Evolutionary conservation across 441 rosid species (phyloP).

Genomic region (Syzygium syzygioides): DNA sequence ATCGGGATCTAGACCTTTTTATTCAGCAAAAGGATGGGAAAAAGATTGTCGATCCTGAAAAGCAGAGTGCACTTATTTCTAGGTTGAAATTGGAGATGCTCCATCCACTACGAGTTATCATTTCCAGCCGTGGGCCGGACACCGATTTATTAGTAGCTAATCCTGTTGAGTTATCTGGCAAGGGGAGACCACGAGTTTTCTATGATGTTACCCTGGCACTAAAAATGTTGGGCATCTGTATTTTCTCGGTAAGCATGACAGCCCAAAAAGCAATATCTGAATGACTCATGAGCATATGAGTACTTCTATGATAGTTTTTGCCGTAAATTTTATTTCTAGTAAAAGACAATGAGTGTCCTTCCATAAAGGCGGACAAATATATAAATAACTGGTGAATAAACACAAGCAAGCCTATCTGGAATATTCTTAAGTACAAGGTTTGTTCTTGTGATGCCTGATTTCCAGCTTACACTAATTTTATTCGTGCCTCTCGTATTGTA

Average conservation of each 20-base stretch:
- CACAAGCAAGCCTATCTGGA: neutral
- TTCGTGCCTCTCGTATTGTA: neutral
- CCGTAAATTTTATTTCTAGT: neutral
- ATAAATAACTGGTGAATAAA: neutral
- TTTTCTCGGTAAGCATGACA: conserved; percentile 58
- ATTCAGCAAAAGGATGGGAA: conserved; percentile 72
- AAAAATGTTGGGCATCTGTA: conserved; percentile 64
- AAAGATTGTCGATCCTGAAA: conserved; percentile 62
- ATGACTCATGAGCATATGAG: neutral
- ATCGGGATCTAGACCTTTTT: conserved; percentile 71
- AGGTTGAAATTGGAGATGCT: conserved; percentile 74
- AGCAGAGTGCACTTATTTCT: conserved; percentile 44
- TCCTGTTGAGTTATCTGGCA: conserved; percentile 81
- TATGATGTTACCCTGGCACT: conserved; percentile 69
- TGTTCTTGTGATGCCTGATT: neutral
- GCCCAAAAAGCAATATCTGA: neutral
- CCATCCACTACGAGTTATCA: conserved; percentile 71
- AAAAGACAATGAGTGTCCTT: neutral
- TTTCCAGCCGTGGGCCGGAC: conserved; percentile 76
- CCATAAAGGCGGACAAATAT: neutral
- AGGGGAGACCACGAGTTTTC: conserved; percentile 81
- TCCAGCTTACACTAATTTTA: neutral
- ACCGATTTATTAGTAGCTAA: conserved; percentile 76
- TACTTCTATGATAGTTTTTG: neutral
- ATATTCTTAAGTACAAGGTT: neutral